Percentiles rank a stretch among this genome's conserved stretches.
phyloP scores from a whole-genome alignment of 2,329 filamentous ascomycete genomes.

The Colletotrichum paranaense region DNA sequence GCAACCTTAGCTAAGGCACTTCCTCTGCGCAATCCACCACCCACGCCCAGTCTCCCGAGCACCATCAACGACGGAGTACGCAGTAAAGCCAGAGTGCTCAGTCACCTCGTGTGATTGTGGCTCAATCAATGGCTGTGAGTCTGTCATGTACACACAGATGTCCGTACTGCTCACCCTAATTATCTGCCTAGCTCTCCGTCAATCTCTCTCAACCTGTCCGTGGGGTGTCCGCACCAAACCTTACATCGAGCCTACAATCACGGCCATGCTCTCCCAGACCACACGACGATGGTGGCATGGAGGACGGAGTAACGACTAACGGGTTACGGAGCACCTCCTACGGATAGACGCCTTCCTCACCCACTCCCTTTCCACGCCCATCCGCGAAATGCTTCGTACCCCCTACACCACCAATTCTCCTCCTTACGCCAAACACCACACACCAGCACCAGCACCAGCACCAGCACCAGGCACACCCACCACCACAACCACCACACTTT shows the following conservation, averaged over 20 bases:
- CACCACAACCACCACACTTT: conserved; percentile 2
- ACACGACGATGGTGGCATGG: conserved; percentile 12
- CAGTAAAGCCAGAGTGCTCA: too few relatives aligned
- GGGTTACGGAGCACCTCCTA: not conserved
- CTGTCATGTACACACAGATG: not conserved
- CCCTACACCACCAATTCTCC: not conserved
- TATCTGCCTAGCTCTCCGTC: not conserved
- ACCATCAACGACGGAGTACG: too few relatives aligned
- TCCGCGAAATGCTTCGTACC: not conserved
- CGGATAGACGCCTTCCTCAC: not conserved
- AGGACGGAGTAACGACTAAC: too few relatives aligned
- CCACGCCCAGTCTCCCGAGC: not conserved
- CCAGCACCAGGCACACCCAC: too few relatives aligned
- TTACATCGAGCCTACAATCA: conserved; percentile 1
- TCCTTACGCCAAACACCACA: conserved; percentile 13
- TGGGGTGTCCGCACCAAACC: conserved; percentile 10
- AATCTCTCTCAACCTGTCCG: not conserved
- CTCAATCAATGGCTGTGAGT: not conserved
- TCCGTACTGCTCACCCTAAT: not conserved
- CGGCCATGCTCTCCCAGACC: not conserved
- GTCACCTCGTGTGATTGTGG: not conserved
- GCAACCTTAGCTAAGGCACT: not conserved
- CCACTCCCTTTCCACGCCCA: not conserved
- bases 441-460: not conserved
- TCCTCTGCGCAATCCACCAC: not conserved